Conservation (phyloP, 441 rosid genomes). For the Arabidopsis hybrid region DNA sequence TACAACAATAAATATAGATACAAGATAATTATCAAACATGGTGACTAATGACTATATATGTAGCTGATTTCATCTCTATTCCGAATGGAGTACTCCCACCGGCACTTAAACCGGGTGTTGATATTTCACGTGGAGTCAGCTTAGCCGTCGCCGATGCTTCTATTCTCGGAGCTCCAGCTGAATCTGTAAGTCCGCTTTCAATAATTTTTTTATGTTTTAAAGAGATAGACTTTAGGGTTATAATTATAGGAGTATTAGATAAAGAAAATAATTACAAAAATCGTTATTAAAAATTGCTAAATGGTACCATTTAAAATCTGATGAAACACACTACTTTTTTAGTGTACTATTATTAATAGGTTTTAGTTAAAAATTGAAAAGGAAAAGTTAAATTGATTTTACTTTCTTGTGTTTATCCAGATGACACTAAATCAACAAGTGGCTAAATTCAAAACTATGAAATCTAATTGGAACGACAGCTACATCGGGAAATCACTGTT, state of each 20-base stretch:
- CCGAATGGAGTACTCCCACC: constrained; percentile 30
- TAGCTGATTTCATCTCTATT: constrained; percentile 40
- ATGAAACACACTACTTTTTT: no score
- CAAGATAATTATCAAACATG: no score
- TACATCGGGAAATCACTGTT: constrained; percentile 28
- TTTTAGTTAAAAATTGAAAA: no score
- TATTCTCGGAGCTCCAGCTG: constrained; percentile 21
- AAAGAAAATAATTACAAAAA: no score
- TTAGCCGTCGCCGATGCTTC: constrained; percentile 44
- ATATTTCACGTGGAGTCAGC: constrained; percentile 39
- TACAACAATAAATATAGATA: no score
- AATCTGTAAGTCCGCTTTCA: constrained; percentile 17
- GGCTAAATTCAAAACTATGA: constrained; percentile 19
- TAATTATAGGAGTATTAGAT: no score
- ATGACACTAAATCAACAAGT: constrained; percentile 39
- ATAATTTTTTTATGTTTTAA: no score
- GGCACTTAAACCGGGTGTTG: constrained; percentile 15
- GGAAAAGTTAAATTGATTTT: not conserved
- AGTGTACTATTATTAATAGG: no score
- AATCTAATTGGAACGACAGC: constrained; percentile 13
- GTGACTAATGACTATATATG: no score
- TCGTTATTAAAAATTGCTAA: no score
- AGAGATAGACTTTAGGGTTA: no score
- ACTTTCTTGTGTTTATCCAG: not conserved
- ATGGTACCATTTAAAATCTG: no score